Evolutionary conservation across 441 rosid genomes (phyloP), one percentile per base, ranked within the genome.

Genomic region (Bocquillonia castaneifolia): DNA sequence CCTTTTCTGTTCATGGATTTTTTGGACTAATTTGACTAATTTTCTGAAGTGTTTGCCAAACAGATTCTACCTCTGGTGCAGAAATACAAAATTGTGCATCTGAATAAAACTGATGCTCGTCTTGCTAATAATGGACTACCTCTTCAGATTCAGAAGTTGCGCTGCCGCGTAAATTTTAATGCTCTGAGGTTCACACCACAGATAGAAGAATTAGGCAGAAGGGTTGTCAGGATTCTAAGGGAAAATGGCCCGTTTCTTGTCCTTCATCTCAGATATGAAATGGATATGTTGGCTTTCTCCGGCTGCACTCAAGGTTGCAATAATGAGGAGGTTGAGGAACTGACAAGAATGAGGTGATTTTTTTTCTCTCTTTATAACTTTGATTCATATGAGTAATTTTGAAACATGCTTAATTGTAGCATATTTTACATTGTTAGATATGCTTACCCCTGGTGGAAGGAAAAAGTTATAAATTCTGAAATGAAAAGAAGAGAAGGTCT

Each of bases 371-470:
- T 77, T 59, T 31, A 25, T 64, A 18, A 45, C 47, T 68, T 74
- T 13, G 47, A 50, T 53, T 47, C 55, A 22, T 17, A 34, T 18
- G n/a, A 14, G 7, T 4, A 7, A 28, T 5, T 28, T 13, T 54
- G 17, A 56, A 57, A 52, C 61, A 20, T 52, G 25, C 15, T 8
- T 50, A 32, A 52, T 31, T 55, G 17, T 65, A 61, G 40, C 40
- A 67, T 47, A 23, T 17, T 36, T 59, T 39, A 54, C 22, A 36
- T 76, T 72, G 37, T 52, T 81, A 91, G 97, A 80, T 87, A 87
- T 72, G 87, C 95, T 73, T 91, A 91, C 78, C 95, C 95, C 4
- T 89, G 88, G 95, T 91, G 97, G 97, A 88, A 91, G 71, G 97
- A 88, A 74, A 91, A 91, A 71, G 82, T 86, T 47, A 87, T 91